Percentiles rank a stretch among this genome's conserved stretches.
Conservation (phyloP, 2,329 filamentous ascomycete genomes). For the Clarireedia sp. region DNA sequence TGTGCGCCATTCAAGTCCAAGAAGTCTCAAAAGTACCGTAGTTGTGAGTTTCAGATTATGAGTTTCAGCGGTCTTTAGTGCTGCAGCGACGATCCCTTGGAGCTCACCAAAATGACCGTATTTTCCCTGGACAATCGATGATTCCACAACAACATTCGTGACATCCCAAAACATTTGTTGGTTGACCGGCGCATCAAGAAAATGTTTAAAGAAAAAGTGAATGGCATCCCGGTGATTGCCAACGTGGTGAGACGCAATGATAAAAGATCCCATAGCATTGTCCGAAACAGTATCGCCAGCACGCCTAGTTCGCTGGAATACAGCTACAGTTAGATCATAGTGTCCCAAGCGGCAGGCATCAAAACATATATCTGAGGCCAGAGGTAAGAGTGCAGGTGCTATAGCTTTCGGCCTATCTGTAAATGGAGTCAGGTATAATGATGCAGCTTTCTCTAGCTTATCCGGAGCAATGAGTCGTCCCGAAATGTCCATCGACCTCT, state of each 20-base stretch:
- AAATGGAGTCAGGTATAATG: slow-evolving; percentile 24
- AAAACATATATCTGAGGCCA: slow-evolving; percentile 20
- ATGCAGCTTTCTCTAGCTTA: slow-evolving; percentile 17
- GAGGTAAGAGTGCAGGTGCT: slow-evolving; percentile 5
- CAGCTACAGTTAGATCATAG: slow-evolving; percentile 16
- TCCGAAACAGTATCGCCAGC: slow-evolving; percentile 8
- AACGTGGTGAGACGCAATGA: slow-evolving; percentile 18
- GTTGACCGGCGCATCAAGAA: slow-evolving; percentile 8
- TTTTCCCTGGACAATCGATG: slow-evolving; percentile 14
- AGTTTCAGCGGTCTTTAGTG: slow-evolving; percentile 17
- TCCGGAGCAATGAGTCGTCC: background rate
- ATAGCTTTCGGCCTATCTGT: slow-evolving; percentile 14
- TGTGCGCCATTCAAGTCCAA: slow-evolving; percentile 24
- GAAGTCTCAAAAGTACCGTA: slow-evolving; percentile 21
- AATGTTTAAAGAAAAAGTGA: slow-evolving; percentile 1
- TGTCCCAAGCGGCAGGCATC: slow-evolving; percentile 15
- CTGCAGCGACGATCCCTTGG: slow-evolving; percentile 20
- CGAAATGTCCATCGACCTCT: background rate
- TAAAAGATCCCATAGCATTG: background rate
- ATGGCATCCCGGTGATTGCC: slow-evolving; percentile 13
- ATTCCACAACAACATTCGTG: slow-evolving; percentile 17
- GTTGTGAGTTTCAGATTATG: slow-evolving; percentile 15
- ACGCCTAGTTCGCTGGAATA: slow-evolving; percentile 19
- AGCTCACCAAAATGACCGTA: slow-evolving; percentile 14
- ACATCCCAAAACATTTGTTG: slow-evolving; percentile 17